These are phyloP conservation scores for Takakia lepidozioides DNA, from an alignment of 225 moss, liverwort and hornwort species.

Conservation along the genomic window DNA sequence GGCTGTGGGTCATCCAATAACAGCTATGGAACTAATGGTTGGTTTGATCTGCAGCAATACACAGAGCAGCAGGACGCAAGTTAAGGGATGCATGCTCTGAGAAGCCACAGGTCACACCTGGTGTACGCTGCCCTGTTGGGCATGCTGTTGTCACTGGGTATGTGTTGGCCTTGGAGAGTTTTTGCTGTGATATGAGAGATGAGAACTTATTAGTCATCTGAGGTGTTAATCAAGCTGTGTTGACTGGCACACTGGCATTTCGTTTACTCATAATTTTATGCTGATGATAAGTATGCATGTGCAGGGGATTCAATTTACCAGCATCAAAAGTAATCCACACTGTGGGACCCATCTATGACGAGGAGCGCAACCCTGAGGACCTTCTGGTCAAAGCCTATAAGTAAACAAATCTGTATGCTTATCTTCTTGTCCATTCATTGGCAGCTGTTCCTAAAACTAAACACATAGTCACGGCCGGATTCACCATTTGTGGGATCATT, in stretches of 20 bases:
- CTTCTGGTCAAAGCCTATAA: slow-evolving; percentile 19
- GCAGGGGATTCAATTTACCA: slow-evolving; percentile 33
- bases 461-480: too few relatives aligned
- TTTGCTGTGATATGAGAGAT: background rate
- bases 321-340: slow-evolving; percentile 37
- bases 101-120: slow-evolving; percentile 18
- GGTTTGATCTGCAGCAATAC: slow-evolving; percentile 61
- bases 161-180: background rate
- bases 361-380: slow-evolving; percentile 1
- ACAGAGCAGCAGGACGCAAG: slow-evolving; percentile 22
- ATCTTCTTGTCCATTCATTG: too few relatives aligned
- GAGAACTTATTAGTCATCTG: background rate
- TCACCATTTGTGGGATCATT: too few relatives aligned
- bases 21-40: too few relatives aligned
- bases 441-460: too few relatives aligned
- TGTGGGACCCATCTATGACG: slow-evolving; percentile 31
- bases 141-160: slow-evolving; percentile 34
- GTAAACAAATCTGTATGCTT: too few relatives aligned
- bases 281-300: too few relatives aligned
- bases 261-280: too few relatives aligned
- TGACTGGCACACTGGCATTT: too few relatives aligned
- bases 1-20: too few relatives aligned
- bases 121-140: slow-evolving; percentile 40
- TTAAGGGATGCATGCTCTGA: slow-evolving; percentile 23
- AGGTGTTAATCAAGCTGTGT: too few relatives aligned